Percentiles rank a stretch among this genome's conserved stretches.
These are phyloP conservation scores for Rhododendron mucronatum DNA, from an alignment of 148 eudicot genomes.

Conservation along the genomic window DNA sequence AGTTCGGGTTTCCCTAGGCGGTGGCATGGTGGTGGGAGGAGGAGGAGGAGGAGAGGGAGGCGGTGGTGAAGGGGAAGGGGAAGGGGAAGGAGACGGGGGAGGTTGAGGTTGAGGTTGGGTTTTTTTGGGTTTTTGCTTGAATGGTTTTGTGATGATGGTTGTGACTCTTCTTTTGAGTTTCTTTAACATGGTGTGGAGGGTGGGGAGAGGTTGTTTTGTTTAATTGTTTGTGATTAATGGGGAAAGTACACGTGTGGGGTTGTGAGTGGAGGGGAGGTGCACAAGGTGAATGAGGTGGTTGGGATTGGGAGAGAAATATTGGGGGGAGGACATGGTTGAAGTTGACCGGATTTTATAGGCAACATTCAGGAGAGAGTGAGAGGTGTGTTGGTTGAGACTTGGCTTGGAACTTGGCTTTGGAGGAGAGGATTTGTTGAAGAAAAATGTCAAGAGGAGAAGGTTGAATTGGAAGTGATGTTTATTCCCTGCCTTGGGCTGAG, in stretches of 20 bases:
- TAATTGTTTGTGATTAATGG: background rate
- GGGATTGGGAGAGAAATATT: background rate
- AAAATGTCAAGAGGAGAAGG: background rate
- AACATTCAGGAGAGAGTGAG: background rate
- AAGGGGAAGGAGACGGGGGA: background rate
- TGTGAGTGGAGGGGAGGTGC: background rate
- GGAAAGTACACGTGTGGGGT: background rate
- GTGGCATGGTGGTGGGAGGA: conserved; percentile 6
- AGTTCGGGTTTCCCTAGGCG: conserved; percentile 7
- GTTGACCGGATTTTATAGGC: background rate
- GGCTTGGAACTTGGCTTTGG: background rate
- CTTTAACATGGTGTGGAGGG: background rate
- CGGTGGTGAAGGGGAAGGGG: conserved; percentile 4
- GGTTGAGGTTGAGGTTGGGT: background rate
- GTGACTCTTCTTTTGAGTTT: conserved; percentile 5
- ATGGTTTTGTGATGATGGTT: background rate
- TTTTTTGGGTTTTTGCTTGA: conserved; percentile 2
- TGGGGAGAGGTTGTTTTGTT: background rate
- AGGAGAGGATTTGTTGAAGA: background rate
- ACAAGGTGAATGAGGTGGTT: background rate
- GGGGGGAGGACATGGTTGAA: background rate
- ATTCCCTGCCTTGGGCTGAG: background rate
- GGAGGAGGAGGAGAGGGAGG: conserved; percentile 10
- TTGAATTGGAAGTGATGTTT: conserved; percentile 5
- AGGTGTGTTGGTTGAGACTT: background rate